These are phyloP conservation scores for Thraustochytrium sp. DNA, from an alignment of 352 stramenopile species.

Conservation along the genomic window DNA sequence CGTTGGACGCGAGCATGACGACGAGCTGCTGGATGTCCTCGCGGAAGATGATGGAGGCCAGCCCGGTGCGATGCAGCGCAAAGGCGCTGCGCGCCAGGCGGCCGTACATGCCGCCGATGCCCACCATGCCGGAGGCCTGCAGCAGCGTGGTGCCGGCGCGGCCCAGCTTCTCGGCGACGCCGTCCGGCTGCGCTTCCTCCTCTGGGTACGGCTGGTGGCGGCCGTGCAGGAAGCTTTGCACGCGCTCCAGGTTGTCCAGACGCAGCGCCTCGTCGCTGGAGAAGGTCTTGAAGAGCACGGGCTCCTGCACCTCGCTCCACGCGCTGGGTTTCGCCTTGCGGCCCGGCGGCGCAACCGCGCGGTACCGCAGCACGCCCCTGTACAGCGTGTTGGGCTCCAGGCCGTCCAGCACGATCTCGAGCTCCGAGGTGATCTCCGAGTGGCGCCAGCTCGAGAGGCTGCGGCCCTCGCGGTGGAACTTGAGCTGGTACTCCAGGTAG, in stretches of 20 bases:
- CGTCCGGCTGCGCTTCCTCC: not conserved
- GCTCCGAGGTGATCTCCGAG: not conserved
- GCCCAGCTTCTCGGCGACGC: slow-evolving; percentile 5
- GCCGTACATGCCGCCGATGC: slow-evolving; percentile 18
- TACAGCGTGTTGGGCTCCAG: slow-evolving; percentile 33
- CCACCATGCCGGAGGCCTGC: not conserved
- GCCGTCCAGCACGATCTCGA: not conserved
- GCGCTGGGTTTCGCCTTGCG: not conserved
- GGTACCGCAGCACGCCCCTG: not conserved
- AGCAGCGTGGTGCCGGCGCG: not conserved
- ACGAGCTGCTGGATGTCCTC: slow-evolving; percentile 42
- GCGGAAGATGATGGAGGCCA: slow-evolving; percentile 25
- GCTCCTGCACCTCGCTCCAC: not conserved
- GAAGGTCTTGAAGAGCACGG: not conserved
- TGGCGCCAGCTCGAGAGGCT: not conserved
- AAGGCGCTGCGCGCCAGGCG: not conserved
- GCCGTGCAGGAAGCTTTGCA: not conserved
- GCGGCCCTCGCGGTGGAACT: not conserved
- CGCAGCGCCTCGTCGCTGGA: not conserved
- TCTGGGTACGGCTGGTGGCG: slow-evolving; percentile 12
- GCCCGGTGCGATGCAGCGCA: not conserved
- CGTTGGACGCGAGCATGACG: slow-evolving; percentile 24
- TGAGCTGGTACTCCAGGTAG: slow-evolving; percentile 27
- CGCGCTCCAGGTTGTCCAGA: slow-evolving; percentile 12
- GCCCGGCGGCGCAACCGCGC: not conserved